Base-by-base conservation (phyloP, 495 filamentous ascomycete species). In the Aspergillus conjunctus region DNA sequence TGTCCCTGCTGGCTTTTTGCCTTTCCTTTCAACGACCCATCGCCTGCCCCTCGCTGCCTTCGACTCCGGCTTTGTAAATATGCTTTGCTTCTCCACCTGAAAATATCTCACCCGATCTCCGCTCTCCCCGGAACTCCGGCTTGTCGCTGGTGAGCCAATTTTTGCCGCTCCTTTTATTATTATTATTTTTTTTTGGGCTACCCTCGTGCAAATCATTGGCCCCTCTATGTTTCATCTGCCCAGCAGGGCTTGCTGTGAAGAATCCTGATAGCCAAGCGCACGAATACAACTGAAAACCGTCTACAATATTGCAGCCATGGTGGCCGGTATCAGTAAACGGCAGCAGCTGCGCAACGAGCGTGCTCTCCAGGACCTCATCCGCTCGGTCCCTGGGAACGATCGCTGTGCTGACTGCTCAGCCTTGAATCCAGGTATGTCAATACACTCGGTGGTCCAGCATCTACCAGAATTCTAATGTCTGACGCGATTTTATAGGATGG, bases 321-420 rank as follows among this genome's bases (percentile, higher is more conserved):
- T 81, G 10, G 73, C 73, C 14, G 75, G 77, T 44, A 78, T 87
- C 58, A 96, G 85, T 81, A 98, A 98, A 84, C 92, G 94, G 71
- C 90, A 96, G 77, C 92, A 96, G 81, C 90, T 88, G 82, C 93
- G 94, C 79, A 96, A 98, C 75, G 94, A 98, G 81, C 91, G 88
- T 69, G 78, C 85, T 31, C 80, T 98, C 65, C 91, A 97, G 70
- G 94, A 98, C 34, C 83, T 98, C 60, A 88, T 97, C 72, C 89
- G 89, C 58, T 85, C 74, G 14, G 89, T 97, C 44, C 86, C 92
- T 43, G 94, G 94, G 44, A 98, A 98, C 82, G 92, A 96, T 73
- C 77, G 88, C 65, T 98, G 94, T 77, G 95, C 94, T 51, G 94
- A 98, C 76, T 98, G 94, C 79, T 81, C 84, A 67, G 88, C 91